These are phyloP conservation scores for Wickerhamomyces tratensis DNA, from an alignment of 805 yeast genomes.

Conservation along the genomic window DNA sequence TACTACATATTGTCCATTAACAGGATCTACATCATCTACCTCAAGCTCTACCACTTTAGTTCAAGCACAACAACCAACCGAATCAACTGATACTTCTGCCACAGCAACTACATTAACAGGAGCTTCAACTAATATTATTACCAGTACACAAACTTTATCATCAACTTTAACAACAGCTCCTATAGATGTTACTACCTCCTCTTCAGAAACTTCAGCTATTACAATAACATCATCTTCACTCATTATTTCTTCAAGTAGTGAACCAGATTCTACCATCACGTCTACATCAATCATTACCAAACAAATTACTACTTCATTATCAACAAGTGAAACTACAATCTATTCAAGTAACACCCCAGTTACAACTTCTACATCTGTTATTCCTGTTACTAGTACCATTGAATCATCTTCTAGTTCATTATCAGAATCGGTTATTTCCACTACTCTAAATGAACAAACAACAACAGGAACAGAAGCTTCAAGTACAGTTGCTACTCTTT, in stretches of 20 bases:
- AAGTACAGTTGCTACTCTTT: conserved; percentile 6
- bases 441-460: conserved; percentile 1
- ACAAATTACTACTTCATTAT: neutral
- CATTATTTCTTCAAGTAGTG: too few relatives aligned
- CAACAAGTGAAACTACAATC: neutral
- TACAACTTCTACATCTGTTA: too few relatives aligned
- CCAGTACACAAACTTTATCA: too few relatives aligned
- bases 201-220: neutral
- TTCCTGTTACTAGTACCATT: too few relatives aligned
- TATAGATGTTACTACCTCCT: neutral
- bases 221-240: too few relatives aligned
- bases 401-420: too few relatives aligned
- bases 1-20: conserved; percentile 29
- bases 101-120: neutral
- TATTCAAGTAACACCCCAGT: too few relatives aligned
- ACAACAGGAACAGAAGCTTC: conserved; percentile 2
- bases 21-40: conserved; percentile 1
- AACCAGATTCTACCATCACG: neutral
- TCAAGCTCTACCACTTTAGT: conserved; percentile 22
- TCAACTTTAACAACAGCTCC: too few relatives aligned
- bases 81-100: conserved; percentile 21
- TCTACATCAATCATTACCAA: neutral
- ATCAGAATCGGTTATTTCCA: too few relatives aligned
- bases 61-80: too few relatives aligned
- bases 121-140: neutral